phyloP scores from a whole-genome alignment of 371 early-diverging fungal genomes.

The Apophysomyces sp. region DNA sequence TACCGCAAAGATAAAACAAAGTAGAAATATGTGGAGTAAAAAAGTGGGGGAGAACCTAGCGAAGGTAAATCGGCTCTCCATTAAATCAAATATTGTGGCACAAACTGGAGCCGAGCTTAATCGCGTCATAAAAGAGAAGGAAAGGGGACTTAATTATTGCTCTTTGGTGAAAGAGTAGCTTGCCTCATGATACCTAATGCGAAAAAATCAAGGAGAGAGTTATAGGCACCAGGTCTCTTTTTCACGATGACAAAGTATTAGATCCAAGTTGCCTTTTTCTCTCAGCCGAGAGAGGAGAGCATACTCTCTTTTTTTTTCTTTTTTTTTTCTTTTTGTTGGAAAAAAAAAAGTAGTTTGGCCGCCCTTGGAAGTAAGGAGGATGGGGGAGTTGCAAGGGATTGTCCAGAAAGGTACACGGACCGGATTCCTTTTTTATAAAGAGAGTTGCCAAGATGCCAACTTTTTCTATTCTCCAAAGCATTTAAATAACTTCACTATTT shows the following conservation, averaged over 20 bases:
- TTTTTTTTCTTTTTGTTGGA: too few species aligned
- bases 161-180: background rate
- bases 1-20: background rate
- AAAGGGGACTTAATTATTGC: background rate
- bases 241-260: background rate
- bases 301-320: too few species aligned
- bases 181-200: background rate
- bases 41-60: background rate
- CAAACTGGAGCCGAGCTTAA: background rate
- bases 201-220: background rate
- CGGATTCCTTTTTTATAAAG: constrained; percentile 1
- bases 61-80: background rate
- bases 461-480: background rate
- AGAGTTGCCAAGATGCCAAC: constrained; percentile 1
- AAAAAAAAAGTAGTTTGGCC: background rate
- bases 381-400: constrained; percentile 2
- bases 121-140: background rate
- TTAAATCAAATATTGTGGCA: background rate
- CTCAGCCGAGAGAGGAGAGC: too few species aligned
- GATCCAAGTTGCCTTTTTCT: background rate
- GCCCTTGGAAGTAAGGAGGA: constrained; percentile 2
- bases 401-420: constrained; percentile 2
- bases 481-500: background rate
- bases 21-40: constrained; percentile 2
- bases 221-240: background rate